Base-by-base conservation (phyloP, 2,329 filamentous ascomycete species). In the Colletotrichum tropicale region DNA sequence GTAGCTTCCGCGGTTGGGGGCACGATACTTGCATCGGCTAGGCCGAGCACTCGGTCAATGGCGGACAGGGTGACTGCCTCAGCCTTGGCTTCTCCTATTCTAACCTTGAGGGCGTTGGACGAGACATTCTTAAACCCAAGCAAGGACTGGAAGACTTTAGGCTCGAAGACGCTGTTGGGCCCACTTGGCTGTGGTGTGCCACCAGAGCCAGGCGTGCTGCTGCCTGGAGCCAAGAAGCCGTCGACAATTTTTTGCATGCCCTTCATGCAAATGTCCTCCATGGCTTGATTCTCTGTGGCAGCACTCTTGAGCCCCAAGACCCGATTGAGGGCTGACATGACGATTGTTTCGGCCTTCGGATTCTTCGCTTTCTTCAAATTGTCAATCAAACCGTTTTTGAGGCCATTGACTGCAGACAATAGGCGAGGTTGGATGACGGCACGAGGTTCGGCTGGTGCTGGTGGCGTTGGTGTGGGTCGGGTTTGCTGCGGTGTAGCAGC, bases 281-380 rank as follows among this genome's bases (percentile, higher is more conserved):
- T 85, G 74, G 84, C 84, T 48, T 88, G 85, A 69, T 87, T 86
- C 56, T 86, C 86, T 1, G 86, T 86, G 8, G 85, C 84, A 56
- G 84, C 83, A 28, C 84, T 84, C 76, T 89, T 86, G 62, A 91
- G 84, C 0, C 88, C 88, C 12, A 90, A 81, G 60, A 86, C 88
- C 30, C 88, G 88, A 76, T 89, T 90, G 76, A 90, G 82, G 15
- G 89, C 89, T 8, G 88, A 89, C 85, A 89, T 88, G 75, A 89
- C 87, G 28, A 89, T 86, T 28, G 85, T 86, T 72, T 89, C 86
- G 18, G 87, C 83, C 71, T 86, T 84, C 30, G 85, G 84, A 15
- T 84, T 83, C 16, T 84, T 83, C 2, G 86, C 85, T 76, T 85
- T 86, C 66, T 84, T 84, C 56, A 90, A 83, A 71, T 88, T 88